Percentiles rank a stretch among this genome's conserved stretches.
Conservation (phyloP, 2,329 filamentous ascomycete species). For the Coniochaeta sp. region DNA sequence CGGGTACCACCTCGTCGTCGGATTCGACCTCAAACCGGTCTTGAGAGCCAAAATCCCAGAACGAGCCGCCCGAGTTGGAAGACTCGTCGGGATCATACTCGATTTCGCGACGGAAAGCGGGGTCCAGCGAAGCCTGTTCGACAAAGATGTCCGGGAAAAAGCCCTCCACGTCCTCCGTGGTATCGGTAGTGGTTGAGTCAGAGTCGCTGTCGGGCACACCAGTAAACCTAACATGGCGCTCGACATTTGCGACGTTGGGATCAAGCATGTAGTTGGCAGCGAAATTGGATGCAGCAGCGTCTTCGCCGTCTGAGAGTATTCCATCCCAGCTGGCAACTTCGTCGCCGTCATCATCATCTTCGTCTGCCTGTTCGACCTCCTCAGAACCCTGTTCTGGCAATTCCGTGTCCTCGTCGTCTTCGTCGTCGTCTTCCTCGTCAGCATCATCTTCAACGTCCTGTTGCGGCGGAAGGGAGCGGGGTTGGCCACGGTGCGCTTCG, state of each 20-base stretch:
- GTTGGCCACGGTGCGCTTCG: slow-evolving; percentile 20
- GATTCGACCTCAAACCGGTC: slow-evolving; percentile 27
- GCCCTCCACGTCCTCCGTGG: slow-evolving; percentile 53
- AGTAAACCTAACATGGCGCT: slow-evolving; percentile 69
- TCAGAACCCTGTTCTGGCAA: slow-evolving; percentile 19
- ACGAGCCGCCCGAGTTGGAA: slow-evolving; percentile 47
- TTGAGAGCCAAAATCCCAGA: slow-evolving; percentile 54
- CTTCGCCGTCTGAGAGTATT: slow-evolving; percentile 32
- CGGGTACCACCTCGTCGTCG: slow-evolving; percentile 31
- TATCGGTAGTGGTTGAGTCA: slow-evolving; percentile 49
- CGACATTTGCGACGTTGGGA: slow-evolving; percentile 19
- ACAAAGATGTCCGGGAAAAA: slow-evolving; percentile 76
- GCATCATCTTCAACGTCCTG: slow-evolving; percentile 28
- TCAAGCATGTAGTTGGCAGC: slow-evolving; percentile 13
- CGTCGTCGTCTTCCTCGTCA: slow-evolving; percentile 30
- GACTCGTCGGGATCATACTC: slow-evolving; percentile 58
- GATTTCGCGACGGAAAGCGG: slow-evolving; percentile 65
- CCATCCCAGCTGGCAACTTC: slow-evolving; percentile 45
- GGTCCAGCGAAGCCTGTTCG: slow-evolving; percentile 65
- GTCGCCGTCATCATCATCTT: slow-evolving; percentile 32
- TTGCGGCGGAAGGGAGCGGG: slow-evolving; percentile 42
- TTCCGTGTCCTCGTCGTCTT: slow-evolving; percentile 24
- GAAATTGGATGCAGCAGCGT: slow-evolving; percentile 23
- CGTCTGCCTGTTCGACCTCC: slow-evolving; percentile 25
- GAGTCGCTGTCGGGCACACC: slow-evolving; percentile 60